phyloP scores from a whole-genome alignment of 148 eudicot species.

The Euryodendron excelsum region DNA sequence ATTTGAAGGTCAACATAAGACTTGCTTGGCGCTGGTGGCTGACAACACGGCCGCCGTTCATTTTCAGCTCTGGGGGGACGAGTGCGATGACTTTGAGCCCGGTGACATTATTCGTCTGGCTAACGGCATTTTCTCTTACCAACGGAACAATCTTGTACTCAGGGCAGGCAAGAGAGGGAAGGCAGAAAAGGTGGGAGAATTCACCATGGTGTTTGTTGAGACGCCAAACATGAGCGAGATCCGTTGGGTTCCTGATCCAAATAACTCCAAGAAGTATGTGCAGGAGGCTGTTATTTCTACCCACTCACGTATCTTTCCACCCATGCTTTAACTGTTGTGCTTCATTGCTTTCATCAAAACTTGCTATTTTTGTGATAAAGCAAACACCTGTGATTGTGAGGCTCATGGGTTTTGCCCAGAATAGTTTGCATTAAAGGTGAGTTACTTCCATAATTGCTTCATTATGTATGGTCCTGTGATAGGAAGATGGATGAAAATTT shows the following conservation, averaged over 20 bases:
- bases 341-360: not conserved
- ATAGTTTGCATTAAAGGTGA: no score
- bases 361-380: no score
- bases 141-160: slow-evolving; percentile 46
- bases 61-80: slow-evolving; percentile 85
- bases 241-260: slow-evolving; percentile 59
- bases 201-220: slow-evolving; percentile 72
- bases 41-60: slow-evolving; percentile 88
- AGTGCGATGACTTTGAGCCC: slow-evolving; percentile 72
- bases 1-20: slow-evolving; percentile 48
- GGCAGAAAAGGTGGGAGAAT: slow-evolving; percentile 67
- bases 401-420: no score
- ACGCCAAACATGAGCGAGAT: slow-evolving; percentile 92
- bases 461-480: no score
- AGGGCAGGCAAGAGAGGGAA: slow-evolving; percentile 89
- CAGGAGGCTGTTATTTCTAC: slow-evolving; percentile 42
- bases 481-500: no score
- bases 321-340: slow-evolving; percentile 12
- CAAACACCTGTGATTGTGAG: not conserved
- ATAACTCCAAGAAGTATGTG: slow-evolving; percentile 45
- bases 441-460: no score
- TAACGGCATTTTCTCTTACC: slow-evolving; percentile 73
- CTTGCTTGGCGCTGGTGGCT: slow-evolving; percentile 79
- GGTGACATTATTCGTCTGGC: slow-evolving; percentile 59
- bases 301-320: slow-evolving; percentile 47